Percentiles rank a stretch among this genome's conserved stretches.
Evolutionary conservation across 805 yeast species (phyloP).

Genomic region (Ogataea glucozyma): DNA sequence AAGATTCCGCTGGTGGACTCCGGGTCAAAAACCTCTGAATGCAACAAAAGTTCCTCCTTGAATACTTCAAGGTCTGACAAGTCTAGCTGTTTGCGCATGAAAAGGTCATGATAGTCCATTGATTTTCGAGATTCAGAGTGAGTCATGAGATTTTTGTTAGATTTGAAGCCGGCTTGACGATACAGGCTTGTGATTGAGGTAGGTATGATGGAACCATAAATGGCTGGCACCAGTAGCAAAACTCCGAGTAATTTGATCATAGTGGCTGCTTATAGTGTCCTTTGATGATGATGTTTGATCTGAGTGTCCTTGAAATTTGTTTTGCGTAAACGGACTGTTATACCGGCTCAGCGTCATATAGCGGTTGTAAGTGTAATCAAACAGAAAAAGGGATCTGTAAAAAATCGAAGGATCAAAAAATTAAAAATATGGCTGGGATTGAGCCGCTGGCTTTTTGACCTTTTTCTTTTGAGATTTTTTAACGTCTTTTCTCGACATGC

Average conservation of each 20-base stretch:
- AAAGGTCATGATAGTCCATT: constrained; percentile 10
- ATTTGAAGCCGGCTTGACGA: constrained; percentile 2
- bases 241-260: background rate
- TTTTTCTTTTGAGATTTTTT: no score
- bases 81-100: constrained; percentile 9
- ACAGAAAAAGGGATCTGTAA: background rate
- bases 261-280: background rate
- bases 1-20: constrained; percentile 28
- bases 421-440: background rate
- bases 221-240: background rate
- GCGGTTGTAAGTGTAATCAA: background rate
- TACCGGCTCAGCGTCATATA: no score
- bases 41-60: constrained; percentile 13
- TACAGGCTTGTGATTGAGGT: constrained; percentile 8
- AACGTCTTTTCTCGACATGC: background rate
- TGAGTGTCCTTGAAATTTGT: background rate
- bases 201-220: constrained; percentile 15
- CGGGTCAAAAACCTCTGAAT: constrained; percentile 16
- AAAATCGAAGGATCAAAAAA: background rate
- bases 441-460: constrained; percentile 1
- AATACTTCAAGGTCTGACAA: constrained; percentile 13
- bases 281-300: no score
- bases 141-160: background rate
- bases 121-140: constrained; percentile 8
- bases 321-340: no score